Conservation (phyloP, 2,329 filamentous ascomycete genomes). For the Beauveria varroae region DNA sequence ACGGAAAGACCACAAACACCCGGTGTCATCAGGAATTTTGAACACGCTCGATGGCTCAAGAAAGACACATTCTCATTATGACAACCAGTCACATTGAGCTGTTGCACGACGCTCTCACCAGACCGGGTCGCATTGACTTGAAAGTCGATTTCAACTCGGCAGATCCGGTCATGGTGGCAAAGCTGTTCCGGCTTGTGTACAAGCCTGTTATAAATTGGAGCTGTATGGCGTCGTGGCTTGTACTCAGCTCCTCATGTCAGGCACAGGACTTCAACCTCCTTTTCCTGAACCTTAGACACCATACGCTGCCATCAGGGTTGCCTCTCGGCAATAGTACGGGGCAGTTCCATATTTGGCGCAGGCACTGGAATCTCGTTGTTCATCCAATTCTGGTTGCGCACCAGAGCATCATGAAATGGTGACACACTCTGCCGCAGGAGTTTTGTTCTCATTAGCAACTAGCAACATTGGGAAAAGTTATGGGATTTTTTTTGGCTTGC, state of each 20-base stretch:
- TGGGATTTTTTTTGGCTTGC: not conserved
- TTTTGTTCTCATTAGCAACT: slow-evolving; percentile 12
- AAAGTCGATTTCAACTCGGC: no score
- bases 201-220: no score
- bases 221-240: no score
- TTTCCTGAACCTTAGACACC: slow-evolving; percentile 23
- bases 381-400: slow-evolving; percentile 30
- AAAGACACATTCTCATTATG: no score
- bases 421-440: slow-evolving; percentile 29
- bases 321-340: slow-evolving; percentile 22
- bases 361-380: slow-evolving; percentile 18
- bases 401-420: slow-evolving; percentile 26
- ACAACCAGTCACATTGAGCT: no score
- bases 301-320: slow-evolving; percentile 34
- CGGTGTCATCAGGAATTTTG: no score
- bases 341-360: slow-evolving; percentile 12
- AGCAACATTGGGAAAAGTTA: not conserved
- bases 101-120: no score
- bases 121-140: no score
- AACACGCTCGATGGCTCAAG: no score
- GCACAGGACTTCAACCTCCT: slow-evolving; percentile 29
- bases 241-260: slow-evolving; percentile 24
- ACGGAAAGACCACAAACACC: no score
- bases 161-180: no score
- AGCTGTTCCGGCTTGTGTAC: no score